Evolutionary conservation across 2,329 filamentous ascomycete species (phyloP).

Genomic region (Neofusicoccum laricinum): DNA sequence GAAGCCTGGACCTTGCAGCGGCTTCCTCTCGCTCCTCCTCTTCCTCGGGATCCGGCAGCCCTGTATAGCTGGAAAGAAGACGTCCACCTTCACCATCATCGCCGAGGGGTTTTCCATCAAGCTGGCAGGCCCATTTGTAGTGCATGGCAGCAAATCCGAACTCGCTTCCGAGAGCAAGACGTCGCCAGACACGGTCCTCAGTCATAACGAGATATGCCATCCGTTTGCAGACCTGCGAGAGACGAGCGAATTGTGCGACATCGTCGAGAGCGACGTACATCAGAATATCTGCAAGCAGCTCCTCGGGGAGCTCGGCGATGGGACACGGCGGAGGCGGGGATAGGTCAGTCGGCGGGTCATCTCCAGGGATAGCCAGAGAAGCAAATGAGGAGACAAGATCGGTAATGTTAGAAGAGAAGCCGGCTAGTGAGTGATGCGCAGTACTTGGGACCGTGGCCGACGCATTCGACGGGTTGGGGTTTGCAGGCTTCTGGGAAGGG

Average conservation of each 20-base stretch:
- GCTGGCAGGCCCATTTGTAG: conserved; percentile 67
- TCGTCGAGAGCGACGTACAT: conserved; percentile 69
- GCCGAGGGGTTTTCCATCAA: conserved; percentile 48
- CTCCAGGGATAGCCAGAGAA: conserved; percentile 63
- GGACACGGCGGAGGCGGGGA: conserved; percentile 75
- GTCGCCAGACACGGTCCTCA: conserved; percentile 84
- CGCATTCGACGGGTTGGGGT: conserved; percentile 49
- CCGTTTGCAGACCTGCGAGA: conserved; percentile 80
- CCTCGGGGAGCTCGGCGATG: conserved; percentile 73
- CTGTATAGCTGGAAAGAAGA: conserved; percentile 26
- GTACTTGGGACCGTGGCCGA: conserved; percentile 52
- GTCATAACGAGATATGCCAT: conserved; percentile 80
- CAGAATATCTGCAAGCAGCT: conserved; percentile 80
- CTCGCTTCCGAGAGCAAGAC: conserved; percentile 65
- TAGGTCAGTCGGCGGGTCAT: conserved; percentile 67
- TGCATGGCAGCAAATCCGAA: conserved; percentile 83
- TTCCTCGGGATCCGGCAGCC: conserved; percentile 22
- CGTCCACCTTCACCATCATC: conserved; percentile 34
- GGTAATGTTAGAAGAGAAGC: conserved; percentile 54
- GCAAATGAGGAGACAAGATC: conserved; percentile 78
- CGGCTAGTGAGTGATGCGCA: conserved; percentile 57
- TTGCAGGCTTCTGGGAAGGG: conserved; percentile 45
- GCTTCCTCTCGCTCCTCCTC: conserved; percentile 13
- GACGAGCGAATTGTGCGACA: conserved; percentile 70
- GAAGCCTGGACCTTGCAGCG: background rate